These are phyloP conservation scores for Eutrema salsugineum DNA, from an alignment of 441 rosid species.

Conservation along the genomic window DNA sequence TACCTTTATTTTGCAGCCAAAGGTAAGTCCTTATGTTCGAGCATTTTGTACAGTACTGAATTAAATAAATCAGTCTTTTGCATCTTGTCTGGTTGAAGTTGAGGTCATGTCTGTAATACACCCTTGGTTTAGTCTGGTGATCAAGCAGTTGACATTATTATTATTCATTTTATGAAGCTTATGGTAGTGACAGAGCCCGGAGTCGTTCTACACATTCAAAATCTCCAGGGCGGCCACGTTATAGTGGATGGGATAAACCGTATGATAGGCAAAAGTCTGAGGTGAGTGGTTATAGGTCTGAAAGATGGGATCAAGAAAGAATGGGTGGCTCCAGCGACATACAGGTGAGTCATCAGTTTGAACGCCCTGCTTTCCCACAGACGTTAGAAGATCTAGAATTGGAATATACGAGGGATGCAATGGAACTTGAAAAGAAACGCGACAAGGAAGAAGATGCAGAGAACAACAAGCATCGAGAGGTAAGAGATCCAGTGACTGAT, in stretches of 20 bases:
- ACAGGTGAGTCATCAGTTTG: conserved; percentile 65
- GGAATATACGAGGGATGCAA: conserved; percentile 73
- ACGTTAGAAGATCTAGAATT: conserved; percentile 77
- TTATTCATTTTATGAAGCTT: conserved; percentile 95
- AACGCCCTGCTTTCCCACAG: conserved; percentile 57
- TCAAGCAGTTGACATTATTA: conserved; percentile 68
- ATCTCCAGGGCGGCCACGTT: conserved; percentile 73
- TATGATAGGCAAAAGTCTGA: conserved; percentile 65
- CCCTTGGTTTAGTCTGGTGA: conserved; percentile 47
- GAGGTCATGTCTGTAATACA: conserved; percentile 45
- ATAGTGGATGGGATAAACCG: conserved; percentile 69
- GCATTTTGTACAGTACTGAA: conserved; percentile 58
- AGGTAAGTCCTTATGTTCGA: conserved; percentile 92
- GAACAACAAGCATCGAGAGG: conserved; percentile 94
- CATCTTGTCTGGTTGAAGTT: conserved; percentile 48
- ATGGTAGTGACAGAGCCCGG: conserved; percentile 92
- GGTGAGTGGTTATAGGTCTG: conserved; percentile 62
- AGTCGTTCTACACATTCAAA: conserved; percentile 81
- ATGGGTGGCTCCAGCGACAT: conserved; percentile 46
- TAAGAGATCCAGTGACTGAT: conserved; percentile 43
- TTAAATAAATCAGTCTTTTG: conserved; percentile 51
- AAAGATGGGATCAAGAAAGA: conserved; percentile 76
- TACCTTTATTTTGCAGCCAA: conserved; percentile 70
- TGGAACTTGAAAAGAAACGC: conserved; percentile 69
- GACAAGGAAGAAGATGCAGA: conserved; percentile 95